Conservation (phyloP, 805 yeast species). For the Nadsonia fulvescens region DNA sequence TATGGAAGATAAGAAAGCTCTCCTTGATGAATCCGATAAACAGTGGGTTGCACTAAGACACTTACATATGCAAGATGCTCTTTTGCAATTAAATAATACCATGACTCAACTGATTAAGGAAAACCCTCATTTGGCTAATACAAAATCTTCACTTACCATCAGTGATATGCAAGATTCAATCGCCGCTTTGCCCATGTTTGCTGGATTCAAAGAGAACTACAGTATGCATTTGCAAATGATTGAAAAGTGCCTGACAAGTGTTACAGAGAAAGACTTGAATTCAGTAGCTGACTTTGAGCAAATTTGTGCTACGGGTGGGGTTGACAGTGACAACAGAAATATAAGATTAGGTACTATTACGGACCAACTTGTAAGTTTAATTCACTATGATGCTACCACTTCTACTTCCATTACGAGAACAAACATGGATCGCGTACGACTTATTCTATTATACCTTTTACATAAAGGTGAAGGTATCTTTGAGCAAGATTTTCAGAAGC, state of each 20-base stretch:
- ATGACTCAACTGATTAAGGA: slow-evolving; percentile 49
- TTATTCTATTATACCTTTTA: slow-evolving; percentile 55
- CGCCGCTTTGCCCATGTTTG: slow-evolving; percentile 21
- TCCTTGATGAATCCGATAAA: slow-evolving; percentile 41
- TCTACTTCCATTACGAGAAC: slow-evolving; percentile 20
- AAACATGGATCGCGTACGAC: slow-evolving; percentile 52
- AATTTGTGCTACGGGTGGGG: slow-evolving; percentile 55
- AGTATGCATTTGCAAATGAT: slow-evolving; percentile 21
- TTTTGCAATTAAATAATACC: slow-evolving; percentile 38
- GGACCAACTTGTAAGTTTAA: slow-evolving; percentile 37
- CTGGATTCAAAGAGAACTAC: slow-evolving; percentile 19
- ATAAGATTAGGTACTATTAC: slow-evolving; percentile 37
- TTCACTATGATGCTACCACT: slow-evolving; percentile 24
- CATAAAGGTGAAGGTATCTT: slow-evolving; percentile 64
- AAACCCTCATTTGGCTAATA: slow-evolving; percentile 59
- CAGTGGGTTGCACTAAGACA: slow-evolving; percentile 61
- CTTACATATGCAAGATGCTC: slow-evolving; percentile 57
- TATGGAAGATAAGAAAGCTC: slow-evolving; percentile 26
- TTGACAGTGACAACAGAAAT: slow-evolving; percentile 48
- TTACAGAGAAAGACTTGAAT: slow-evolving; percentile 40
- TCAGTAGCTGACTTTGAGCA: slow-evolving; percentile 78
- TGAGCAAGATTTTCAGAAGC: slow-evolving; percentile 51
- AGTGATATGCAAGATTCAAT: slow-evolving; percentile 61
- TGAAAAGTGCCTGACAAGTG: slow-evolving; percentile 44
- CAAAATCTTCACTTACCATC: slow-evolving; percentile 43